Percentiles rank a stretch among this genome's conserved stretches.
phyloP scores from a whole-genome alignment of 495 filamentous ascomycete species.

The Aspergillus leporis region DNA sequence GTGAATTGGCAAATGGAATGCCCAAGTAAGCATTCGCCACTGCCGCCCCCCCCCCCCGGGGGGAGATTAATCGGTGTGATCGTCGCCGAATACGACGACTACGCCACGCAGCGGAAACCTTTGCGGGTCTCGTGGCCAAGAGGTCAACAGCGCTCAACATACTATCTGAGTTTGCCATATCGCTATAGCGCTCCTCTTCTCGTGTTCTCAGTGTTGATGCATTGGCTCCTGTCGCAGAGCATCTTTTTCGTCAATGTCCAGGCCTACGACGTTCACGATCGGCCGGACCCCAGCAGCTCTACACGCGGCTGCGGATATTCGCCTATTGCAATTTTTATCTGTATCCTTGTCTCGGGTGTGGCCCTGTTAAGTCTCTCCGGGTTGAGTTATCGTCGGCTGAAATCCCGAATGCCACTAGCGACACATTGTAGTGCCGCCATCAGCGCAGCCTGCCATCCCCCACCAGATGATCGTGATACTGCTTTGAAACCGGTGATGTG shows the following conservation, averaged over 20 bases:
- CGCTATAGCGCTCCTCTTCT: constrained; percentile 39
- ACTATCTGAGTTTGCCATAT: constrained; percentile 45
- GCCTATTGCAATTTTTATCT: constrained; percentile 10
- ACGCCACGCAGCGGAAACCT: constrained; percentile 27
- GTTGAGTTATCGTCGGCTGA: constrained; percentile 6
- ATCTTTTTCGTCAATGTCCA: constrained; percentile 29
- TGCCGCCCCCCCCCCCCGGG: too few relatives aligned
- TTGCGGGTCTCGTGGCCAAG: constrained; percentile 40
- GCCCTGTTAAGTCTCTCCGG: neutral
- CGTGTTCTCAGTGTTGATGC: constrained; percentile 22
- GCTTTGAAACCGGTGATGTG: constrained; percentile 21
- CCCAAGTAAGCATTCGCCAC: neutral
- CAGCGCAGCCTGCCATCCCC: constrained; percentile 46
- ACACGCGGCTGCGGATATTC: constrained; percentile 8
- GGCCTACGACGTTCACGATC: neutral
- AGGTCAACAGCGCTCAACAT: constrained; percentile 39
- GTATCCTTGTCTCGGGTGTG: neutral
- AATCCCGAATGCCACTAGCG: constrained; percentile 33
- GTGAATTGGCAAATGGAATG: neutral
- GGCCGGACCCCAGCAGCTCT: neutral
- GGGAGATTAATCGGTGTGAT: too few relatives aligned
- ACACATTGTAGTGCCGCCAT: constrained; percentile 36
- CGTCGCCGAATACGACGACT: constrained; percentile 27
- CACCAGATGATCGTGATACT: constrained; percentile 13
- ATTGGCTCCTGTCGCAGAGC: constrained; percentile 45